Base-by-base conservation (phyloP, 2,329 filamentous ascomycete species). In the Phialocephala sp. region DNA sequence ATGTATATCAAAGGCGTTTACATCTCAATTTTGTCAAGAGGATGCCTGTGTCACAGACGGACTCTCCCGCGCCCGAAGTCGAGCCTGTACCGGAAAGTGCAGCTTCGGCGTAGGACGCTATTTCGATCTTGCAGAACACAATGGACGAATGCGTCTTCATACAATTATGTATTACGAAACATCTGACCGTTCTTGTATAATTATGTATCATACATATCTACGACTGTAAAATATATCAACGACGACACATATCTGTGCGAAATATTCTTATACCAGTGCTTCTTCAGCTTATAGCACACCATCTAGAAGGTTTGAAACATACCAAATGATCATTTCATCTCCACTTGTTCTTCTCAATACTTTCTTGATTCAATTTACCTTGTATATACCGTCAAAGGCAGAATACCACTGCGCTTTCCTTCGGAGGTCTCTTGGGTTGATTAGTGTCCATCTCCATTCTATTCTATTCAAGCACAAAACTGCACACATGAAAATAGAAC, bases 1-100 rank as follows among this genome's bases (percentile, higher is more conserved):
- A 87, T 69, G 81, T 85, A 32, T 80, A 84, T 70, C 72, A 74
- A 18, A 78, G 78, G 43, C 75, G 76, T 50, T 79, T 88, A 50
- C 67, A 9, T 35, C 43, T 55, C 47, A 58, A 59, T 15, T 32
- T 27, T 20, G 36, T 68, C 24, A 32, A 11, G 50, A 54, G 14
- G 50, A 12, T 54, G 11, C 27, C 50, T 14, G 9, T 2, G 22
- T 18, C 50, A 35, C 6, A 35, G 50, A n/a, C 14, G 12, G 27
- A 18, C 5, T 54, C 50, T 54, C 50, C 18, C 32, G 15, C 27
- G 11, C 45, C 22, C 22, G 11, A 20, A 50, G 11, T 50, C 20
- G 20, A 9, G 20, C 8, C 41, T 6, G 6, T n/a, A 43, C 41
- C 41, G 41, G 41, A 43, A 43, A n/a, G 2, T 18, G 15, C 41